Evolutionary conservation across 208 protist species (phyloP), one percentile per base, ranked within the genome.

Genomic region (Naegleria fowleri): DNA sequence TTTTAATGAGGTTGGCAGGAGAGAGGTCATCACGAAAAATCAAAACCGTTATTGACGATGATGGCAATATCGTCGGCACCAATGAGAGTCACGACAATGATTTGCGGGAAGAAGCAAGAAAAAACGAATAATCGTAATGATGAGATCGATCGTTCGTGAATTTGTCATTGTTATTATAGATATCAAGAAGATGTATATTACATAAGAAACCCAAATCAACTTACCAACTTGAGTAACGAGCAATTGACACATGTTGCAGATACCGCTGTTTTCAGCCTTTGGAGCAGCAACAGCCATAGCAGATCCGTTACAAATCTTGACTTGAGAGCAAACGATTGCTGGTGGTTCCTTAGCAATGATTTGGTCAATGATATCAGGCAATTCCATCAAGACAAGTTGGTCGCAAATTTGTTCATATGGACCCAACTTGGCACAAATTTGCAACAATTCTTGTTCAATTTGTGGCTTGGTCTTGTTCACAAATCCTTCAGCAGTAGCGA

Each of bases 361-460:
- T n/a, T 36, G 29, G 16, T 88, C 41, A 39, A 88, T 48, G n/a
- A 88, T 88, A 39, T 88, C 29, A 39, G 39, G 85, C n/a, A 48
- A 48, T 29, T 88, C 7, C 41, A 88, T 88, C 13, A 88, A 22
- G 22, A 88, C 85, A 0, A 88, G 6, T 19, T 29, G 33, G n/a
- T 88, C 43, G 36, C 85, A 88, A 29, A 58, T 33, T 58, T 88
- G 85, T 79, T 79, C 67, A 36, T 36, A 79, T 38, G 41, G n/a
- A 58, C n/a, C n/a, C 13, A 88, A 39, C n/a, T 58, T 88, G 13
- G 19, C 11, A 43, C 85, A 88, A 2, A 58, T 13, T 39, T 88
- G 19, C 13, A 88, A 58, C 19, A 58, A 51, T 58, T 48, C 85
- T 39, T 88, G 39, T 88, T 88, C 41, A n/a, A 88, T 88, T 88